phyloP scores from a whole-genome alignment of 2,329 filamentous ascomycete genomes.

The Pseudogymnoascus sp. region DNA sequence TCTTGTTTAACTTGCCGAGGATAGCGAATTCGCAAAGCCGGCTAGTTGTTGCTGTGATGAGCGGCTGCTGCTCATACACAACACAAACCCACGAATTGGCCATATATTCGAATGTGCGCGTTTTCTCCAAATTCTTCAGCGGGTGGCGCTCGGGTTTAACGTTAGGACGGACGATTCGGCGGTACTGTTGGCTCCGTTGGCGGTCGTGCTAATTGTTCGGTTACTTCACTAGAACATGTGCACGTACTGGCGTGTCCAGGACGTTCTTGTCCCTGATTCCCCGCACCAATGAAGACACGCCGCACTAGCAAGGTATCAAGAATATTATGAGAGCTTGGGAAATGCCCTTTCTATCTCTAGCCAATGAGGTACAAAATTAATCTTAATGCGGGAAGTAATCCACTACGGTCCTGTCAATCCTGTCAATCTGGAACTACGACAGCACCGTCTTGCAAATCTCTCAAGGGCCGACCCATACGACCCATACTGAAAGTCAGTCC shows the following conservation, averaged over 20 bases:
- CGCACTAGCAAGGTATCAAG: not conserved
- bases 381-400: not conserved
- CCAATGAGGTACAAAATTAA: not conserved
- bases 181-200: not conserved
- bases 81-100: not conserved
- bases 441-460: not conserved
- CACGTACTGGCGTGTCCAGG: not conserved
- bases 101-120: not conserved
- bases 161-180: not conserved
- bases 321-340: not conserved
- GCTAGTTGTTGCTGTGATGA: not conserved
- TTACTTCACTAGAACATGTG: not conserved
- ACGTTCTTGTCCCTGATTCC: not conserved
- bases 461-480: not conserved
- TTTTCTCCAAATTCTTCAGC: not conserved
- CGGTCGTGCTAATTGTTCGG: not conserved
- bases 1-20: not conserved
- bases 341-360: not conserved
- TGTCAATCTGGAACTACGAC: not conserved
- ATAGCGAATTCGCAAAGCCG: not conserved
- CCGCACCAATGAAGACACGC: not conserved
- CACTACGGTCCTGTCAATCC: not conserved
- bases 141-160: not conserved
- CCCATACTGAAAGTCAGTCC: not conserved
- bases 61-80: not conserved